phyloP scores from a whole-genome alignment of 805 yeast species.

The Candida germanica region DNA sequence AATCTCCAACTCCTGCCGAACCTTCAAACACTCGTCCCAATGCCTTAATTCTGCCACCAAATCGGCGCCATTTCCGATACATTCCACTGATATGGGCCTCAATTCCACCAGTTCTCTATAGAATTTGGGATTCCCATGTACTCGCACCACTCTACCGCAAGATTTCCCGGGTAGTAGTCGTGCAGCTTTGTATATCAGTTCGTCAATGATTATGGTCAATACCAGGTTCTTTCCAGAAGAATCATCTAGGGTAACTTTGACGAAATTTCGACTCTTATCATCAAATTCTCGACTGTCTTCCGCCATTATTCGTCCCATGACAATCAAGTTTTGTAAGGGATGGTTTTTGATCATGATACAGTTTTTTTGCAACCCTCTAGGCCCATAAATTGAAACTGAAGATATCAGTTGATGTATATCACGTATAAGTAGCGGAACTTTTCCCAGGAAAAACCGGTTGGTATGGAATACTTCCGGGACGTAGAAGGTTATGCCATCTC shows the following conservation, averaged over 20 bases:
- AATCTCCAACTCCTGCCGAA: constrained; percentile 14
- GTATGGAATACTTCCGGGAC: constrained; percentile 33
- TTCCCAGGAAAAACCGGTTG: constrained; percentile 22
- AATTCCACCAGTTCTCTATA: constrained; percentile 11
- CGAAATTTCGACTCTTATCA: constrained; percentile 10
- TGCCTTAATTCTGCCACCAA: constrained; percentile 24
- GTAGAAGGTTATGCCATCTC: constrained; percentile 22
- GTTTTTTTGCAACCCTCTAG: constrained; percentile 12
- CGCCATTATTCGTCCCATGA: constrained; percentile 29
- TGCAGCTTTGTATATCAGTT: constrained; percentile 9
- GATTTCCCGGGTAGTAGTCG: constrained; percentile 16
- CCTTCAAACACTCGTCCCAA: constrained; percentile 26
- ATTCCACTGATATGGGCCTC: constrained; percentile 8
- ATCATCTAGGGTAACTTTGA: constrained; percentile 31
- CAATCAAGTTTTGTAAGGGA: constrained; percentile 25
- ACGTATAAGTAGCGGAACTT: constrained; percentile 25
- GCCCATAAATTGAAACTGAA: constrained; percentile 17
- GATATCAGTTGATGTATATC: constrained; percentile 23
- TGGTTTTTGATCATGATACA: constrained; percentile 28
- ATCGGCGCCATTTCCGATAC: constrained; percentile 16
- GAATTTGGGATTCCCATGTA: constrained; percentile 16
- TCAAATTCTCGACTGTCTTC: constrained; percentile 16
- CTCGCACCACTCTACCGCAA: constrained; percentile 26
- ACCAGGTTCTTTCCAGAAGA: constrained; percentile 28
- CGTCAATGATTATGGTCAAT: constrained; percentile 20